Conservation (phyloP, 176 grass and related monocot genomes). For the Bothriochloa decipiens region DNA sequence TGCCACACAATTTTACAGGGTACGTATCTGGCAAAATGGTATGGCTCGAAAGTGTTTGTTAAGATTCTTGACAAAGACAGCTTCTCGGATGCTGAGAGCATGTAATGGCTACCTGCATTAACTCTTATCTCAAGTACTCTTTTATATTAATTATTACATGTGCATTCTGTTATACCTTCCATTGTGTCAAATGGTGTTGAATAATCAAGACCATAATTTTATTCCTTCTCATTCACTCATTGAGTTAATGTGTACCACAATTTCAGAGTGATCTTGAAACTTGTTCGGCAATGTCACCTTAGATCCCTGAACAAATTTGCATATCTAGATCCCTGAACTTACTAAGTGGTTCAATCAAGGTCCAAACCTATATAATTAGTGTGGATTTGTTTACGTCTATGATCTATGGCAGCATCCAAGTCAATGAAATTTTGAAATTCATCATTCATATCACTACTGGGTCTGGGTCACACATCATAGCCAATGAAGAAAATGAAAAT, state of each 20-base stretch:
- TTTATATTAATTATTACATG: constrained; percentile 16
- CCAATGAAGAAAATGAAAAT: neutral
- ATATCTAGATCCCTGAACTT: neutral
- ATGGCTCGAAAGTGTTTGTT: constrained; percentile 88
- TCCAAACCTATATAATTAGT: neutral
- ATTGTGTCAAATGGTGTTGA: neutral
- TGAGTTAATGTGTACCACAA: neutral
- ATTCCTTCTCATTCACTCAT: neutral
- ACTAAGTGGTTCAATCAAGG: neutral
- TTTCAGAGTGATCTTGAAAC: neutral
- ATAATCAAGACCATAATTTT: constrained; percentile 6
- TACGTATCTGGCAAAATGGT: constrained; percentile 85
- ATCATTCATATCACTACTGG: neutral
- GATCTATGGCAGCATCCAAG: neutral
- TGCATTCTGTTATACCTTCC: neutral
- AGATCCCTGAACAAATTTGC: neutral
- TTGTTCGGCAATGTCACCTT: neutral
- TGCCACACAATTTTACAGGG: constrained; percentile 57
- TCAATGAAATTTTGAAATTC: neutral
- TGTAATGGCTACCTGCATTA: constrained; percentile 57
- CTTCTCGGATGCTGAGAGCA: constrained; percentile 83
- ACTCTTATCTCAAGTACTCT: constrained; percentile 25
- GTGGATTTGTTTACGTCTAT: neutral
- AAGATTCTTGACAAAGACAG: constrained; percentile 92
- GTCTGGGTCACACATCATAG: neutral